Base-by-base conservation (phyloP, 176 grass and related monocot genomes). In the Oryza longistaminata region DNA sequence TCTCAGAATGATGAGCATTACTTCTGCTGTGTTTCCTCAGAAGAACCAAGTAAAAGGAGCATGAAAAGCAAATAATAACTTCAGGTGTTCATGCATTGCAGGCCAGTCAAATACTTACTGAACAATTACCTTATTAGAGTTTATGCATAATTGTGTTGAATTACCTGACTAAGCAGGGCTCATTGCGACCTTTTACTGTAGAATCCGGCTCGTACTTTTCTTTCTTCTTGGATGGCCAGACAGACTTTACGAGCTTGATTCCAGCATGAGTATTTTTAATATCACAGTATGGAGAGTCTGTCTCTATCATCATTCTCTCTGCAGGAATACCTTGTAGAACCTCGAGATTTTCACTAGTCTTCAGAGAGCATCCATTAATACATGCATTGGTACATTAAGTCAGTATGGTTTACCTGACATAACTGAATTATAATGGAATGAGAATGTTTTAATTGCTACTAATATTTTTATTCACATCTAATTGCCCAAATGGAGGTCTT, bases 201-300 rank as follows among this genome's bases (percentile, higher is more conserved):
- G 84, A 90, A 55, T 81, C 91, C 49, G 70, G 37, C 78, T 95
- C 91, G 25, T 98, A 94, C 67, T 98, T 98, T 49, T 98, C 93
- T 90, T 98, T 98, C 81, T 98, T 98, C 88, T 95, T 95, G 21
- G 91, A 92, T 83, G 91, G 72, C 96, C 96, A 95, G 73, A 92
- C 42, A 25, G 93, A 98, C 89, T 94, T 98, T 29, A 95, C 90
- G 87, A 90, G 94, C 64, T 92, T 64, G 24, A 90, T 89, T 71
- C 91, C 93, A 64, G 96, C 96, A 91, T 98, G 96, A 74, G 89
- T 94, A 76, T 87, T 98, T 90, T 87, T 98, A 70, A 98, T 95
- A 24, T 92, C 96, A 90, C 96, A 98, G 66, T 98, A 98, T 46
- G 96, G 96, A 44, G 93, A 92, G 76, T 98, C 96, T 46, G 96